Percentiles rank a stretch among this genome's conserved stretches.
These are phyloP conservation scores for Hyphopichia fennica DNA, from an alignment of 1,139 yeast species.

Conservation along the genomic window DNA sequence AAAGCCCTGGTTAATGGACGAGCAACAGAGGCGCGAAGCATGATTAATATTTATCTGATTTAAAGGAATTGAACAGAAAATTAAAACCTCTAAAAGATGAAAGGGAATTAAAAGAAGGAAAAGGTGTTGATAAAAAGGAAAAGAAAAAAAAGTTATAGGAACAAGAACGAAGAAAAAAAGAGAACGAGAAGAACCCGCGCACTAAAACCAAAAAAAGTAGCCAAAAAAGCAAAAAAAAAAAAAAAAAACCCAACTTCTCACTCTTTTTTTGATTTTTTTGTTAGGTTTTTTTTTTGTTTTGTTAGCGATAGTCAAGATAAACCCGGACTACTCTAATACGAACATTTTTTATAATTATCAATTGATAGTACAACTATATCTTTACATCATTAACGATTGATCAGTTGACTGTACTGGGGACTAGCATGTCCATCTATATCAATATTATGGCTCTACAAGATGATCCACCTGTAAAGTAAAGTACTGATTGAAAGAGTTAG, in stretches of 20 bases:
- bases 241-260: neutral
- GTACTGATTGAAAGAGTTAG: no score
- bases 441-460: no score
- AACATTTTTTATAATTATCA: no score
- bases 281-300: neutral
- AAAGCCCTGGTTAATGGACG: conserved; percentile 9
- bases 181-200: neutral
- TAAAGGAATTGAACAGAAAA: neutral
- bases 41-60: neutral
- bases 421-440: no score
- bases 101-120: neutral
- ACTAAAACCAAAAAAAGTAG: neutral
- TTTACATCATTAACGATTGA: no score
- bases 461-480: no score
- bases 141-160: neutral
- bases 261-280: no score
- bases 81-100: neutral
- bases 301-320: neutral
- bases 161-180: neutral
- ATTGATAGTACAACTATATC: neutral
- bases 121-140: neutral
- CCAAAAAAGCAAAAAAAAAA: neutral
- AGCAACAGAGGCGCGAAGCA: conserved; percentile 7
- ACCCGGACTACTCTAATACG: neutral
- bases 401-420: no score